A percentile compares a stretch with the other conserved stretches of the same genome.
phyloP scores from a whole-genome alignment of 345 rosid species.

The Diplotaxis tenuifolia region DNA sequence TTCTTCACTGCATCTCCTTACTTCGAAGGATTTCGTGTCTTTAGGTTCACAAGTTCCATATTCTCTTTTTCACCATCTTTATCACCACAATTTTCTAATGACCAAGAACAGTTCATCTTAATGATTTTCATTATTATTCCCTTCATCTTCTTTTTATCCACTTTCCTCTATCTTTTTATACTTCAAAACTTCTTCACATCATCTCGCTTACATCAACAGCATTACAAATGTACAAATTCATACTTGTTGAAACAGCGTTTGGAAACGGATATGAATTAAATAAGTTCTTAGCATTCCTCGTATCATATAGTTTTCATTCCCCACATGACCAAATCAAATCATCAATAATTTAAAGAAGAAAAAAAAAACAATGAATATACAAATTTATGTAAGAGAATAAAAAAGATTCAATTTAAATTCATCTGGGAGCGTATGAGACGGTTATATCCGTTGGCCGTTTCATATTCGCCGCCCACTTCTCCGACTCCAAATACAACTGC shows the following conservation, averaged over 20 bases:
- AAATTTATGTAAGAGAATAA: background rate
- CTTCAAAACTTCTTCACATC: no score
- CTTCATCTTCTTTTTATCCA: no score
- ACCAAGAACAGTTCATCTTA: no score
- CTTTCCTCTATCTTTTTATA: no score
- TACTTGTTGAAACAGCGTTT: background rate
- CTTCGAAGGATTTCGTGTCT: no score
- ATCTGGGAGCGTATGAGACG: conserved; percentile 62
- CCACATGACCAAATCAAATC: background rate
- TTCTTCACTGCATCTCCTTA: no score
- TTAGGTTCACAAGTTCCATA: no score
- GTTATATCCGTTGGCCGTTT: conserved; percentile 55
- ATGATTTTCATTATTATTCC: no score
- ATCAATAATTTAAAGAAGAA: background rate
- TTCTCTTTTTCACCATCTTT: no score
- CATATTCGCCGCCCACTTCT: conserved; percentile 53
- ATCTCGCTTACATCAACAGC: no score
- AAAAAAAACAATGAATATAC: background rate
- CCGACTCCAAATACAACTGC: conserved; percentile 56
- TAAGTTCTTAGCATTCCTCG: background rate
- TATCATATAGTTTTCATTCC: background rate
- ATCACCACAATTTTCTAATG: no score
- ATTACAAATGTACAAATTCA: no score
- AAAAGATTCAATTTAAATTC: background rate
- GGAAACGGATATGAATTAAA: background rate